phyloP scores from a whole-genome alignment of 1,284 basidiomycete genomes.

The Serendipita sp. region DNA sequence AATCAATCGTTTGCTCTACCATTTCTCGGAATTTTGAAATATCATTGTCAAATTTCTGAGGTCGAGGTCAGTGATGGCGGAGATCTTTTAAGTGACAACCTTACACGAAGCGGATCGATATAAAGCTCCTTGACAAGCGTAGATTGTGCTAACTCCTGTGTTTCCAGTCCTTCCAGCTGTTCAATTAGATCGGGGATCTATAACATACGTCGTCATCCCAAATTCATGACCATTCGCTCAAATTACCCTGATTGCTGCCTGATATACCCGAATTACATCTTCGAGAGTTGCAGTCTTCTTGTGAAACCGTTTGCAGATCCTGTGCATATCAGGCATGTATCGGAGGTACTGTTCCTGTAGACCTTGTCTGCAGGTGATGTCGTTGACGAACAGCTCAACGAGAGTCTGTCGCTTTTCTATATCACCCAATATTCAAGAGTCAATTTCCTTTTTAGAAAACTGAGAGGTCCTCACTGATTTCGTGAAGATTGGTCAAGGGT shows the following conservation, averaged over 20 bases:
- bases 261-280: conserved; percentile 93
- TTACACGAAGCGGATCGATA: conserved; percentile 44
- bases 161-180: conserved; percentile 39
- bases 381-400: conserved; percentile 77
- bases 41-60: conserved; percentile 45
- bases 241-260: conserved; percentile 57
- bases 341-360: conserved; percentile 80
- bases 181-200: conserved; percentile 69
- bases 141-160: conserved; percentile 27
- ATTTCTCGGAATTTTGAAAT: conserved; percentile 78
- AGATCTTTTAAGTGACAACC: conserved; percentile 13
- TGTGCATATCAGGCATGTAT: conserved; percentile 86
- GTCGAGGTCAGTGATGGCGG: not conserved
- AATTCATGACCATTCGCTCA: conserved; percentile 1
- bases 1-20: conserved; percentile 91
- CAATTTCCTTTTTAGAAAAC: conserved; percentile 12
- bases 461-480: conserved; percentile 52
- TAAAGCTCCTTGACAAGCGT: conserved; percentile 56
- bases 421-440: not conserved
- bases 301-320: conserved; percentile 87
- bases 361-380: conserved; percentile 53
- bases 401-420: conserved; percentile 72
- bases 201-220: conserved; percentile 6
- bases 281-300: conserved; percentile 75
- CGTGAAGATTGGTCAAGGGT: conserved; percentile 85